Base-by-base conservation (phyloP, 768 basidiomycete genomes). In the Crepidotus variabilis region DNA sequence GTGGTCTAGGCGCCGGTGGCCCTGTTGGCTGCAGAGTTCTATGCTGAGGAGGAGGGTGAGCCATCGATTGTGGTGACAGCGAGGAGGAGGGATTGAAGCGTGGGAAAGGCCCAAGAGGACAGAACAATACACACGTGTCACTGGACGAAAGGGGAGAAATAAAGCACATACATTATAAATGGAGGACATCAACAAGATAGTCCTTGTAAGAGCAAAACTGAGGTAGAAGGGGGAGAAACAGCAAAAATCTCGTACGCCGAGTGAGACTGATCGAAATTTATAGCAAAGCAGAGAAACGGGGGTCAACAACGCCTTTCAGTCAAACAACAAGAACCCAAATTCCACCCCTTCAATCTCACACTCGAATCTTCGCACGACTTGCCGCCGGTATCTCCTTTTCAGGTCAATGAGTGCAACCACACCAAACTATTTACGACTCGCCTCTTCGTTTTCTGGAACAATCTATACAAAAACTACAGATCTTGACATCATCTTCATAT, bases 1-100 rank as follows among this genome's bases (percentile, higher is more conserved):
- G 50, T 33, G 74, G n/a, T 65, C 65, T 56, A 24, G 57, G 49
- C n/a, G 53, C 23, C 36, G 55, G 53, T 34, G 56, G 55, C 68
- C 71, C 72, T 0, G 79, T 75, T 1, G 82, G 83, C 65, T 83
- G 82, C 39, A 84, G 76, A 59, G 75, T 77, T 62, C 82, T 74
- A 59, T 84, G 82, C 82, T 84, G 71, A 52, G 61, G 63, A 49
- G 46, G 52, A n/a, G 54, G 39, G 28, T 57, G 50, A 51, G 49
- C 50, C 50, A 51, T 56, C 39, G 39, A 43, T 43, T 43, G 39
- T 55, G 54, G 54, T 46, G 43, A 47, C 33, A 39, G 43, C 32
- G 28, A 43, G 39, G 55, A 50, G 50, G 55, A 50, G 51, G 36
- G 28, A 56, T 48, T 49, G 35, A 49, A 54, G 55, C 10, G 35